These are phyloP conservation scores for Malus orientalis DNA, from an alignment of 306 rosid genomes.

Conservation along the genomic window DNA sequence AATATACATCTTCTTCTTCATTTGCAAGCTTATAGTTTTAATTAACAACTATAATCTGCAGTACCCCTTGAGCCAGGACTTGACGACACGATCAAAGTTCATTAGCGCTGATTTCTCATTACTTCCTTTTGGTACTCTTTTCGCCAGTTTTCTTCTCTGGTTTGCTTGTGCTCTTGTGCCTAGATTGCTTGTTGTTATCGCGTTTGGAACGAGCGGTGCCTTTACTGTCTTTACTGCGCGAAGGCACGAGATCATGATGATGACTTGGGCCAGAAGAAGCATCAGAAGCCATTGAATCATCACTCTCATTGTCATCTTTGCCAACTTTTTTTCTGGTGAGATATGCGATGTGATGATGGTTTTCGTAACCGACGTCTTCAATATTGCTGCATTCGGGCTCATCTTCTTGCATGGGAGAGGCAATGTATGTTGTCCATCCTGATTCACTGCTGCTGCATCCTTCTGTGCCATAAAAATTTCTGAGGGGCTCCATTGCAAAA, in stretches of 20 bases:
- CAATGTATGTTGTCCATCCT: slow-evolving; percentile 80
- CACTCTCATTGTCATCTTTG: slow-evolving; percentile 48
- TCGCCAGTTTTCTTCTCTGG: slow-evolving; percentile 54
- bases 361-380: slow-evolving; percentile 10
- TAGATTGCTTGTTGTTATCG: slow-evolving; percentile 42
- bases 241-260: slow-evolving; percentile 6
- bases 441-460: slow-evolving; percentile 82
- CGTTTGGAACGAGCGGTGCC: slow-evolving; percentile 27
- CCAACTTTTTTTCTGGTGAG: slow-evolving; percentile 3
- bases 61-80: slow-evolving; percentile 16
- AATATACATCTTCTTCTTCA: background rate
- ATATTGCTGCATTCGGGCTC: slow-evolving; percentile 36
- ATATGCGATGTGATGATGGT: background rate
- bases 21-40: slow-evolving; percentile 6
- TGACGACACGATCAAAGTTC: slow-evolving; percentile 9
- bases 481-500: slow-evolving; percentile 28
- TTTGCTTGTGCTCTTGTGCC: slow-evolving; percentile 39
- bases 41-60: background rate
- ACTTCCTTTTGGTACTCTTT: slow-evolving; percentile 44
- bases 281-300: slow-evolving; percentile 82
- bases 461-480: slow-evolving; percentile 45
- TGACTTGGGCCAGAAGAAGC: slow-evolving; percentile 68
- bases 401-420: slow-evolving; percentile 60
- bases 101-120: background rate
- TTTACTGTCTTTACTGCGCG: slow-evolving; percentile 10